Base-by-base conservation (phyloP, 2,329 filamentous ascomycete species). In the Leptographium flavum region DNA sequence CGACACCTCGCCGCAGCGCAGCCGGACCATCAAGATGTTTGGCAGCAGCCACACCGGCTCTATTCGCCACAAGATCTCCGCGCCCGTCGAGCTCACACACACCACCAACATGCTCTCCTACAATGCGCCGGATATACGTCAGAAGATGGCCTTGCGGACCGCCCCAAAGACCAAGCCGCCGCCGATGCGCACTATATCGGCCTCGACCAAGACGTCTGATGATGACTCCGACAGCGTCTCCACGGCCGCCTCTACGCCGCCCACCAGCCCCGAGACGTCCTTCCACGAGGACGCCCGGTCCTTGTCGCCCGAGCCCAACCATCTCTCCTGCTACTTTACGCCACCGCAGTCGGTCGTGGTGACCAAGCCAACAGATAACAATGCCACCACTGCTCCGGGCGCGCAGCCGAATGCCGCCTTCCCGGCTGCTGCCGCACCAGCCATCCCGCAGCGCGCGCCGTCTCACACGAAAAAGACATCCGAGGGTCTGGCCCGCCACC, bases 81-180 rank as follows among this genome's bases (percentile, higher is more conserved):
- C 73, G 3, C 92, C 92, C 1, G 73, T 94, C 44, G 81, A 87
- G 62, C 73, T 98, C 51, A 70, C 95, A 41, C 93, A 92, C 48
- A 94, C 90, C 5, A 96, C 92, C 54, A 98, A 96, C 64, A 87
- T 93, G 75, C 80, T 95, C 45, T 87, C 87, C 8, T 94, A 94
- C 72, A 90, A 90, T 58, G 88, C 92, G 10, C 90, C 90, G 42
- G 83, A 95, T 58, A 79, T 95, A 50, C 66, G 71, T 57, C 57
- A 60, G n/a, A n/a, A n/a, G n/a, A n/a, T n/a, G n/a, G n/a, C n/a
- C n/a, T n/a, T n/a, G n/a, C n/a, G n/a, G n/a, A n/a, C n/a, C n/a
- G n/a, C n/a, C 52, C 56, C 57, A 25, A 68, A 73, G 3, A 64
- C 70, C n/a, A 40, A 30, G 30, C 15, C 30, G 5, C n/a, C 47